phyloP scores from a whole-genome alignment of 805 yeast genomes.

The Diddensiella transvaalensis region DNA sequence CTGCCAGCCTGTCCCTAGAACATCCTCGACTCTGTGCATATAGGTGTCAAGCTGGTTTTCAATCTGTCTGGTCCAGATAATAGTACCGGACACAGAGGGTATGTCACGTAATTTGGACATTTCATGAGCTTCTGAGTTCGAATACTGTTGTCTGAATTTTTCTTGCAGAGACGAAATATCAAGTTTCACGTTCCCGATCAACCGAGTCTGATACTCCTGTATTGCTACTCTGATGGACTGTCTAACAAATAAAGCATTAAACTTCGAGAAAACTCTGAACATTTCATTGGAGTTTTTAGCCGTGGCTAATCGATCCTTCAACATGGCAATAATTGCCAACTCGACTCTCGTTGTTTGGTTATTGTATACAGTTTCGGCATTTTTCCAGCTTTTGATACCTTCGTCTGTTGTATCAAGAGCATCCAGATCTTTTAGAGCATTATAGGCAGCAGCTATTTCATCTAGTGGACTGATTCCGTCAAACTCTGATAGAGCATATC shows the following conservation, averaged over 20 bases:
- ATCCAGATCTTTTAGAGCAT: conserved; percentile 37
- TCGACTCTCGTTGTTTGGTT: conserved; percentile 46
- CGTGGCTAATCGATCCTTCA: conserved; percentile 39
- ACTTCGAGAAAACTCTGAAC: conserved; percentile 49
- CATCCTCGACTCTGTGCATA: conserved; percentile 43
- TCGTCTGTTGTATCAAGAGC: conserved; percentile 36
- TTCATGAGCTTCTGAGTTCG: conserved; percentile 31
- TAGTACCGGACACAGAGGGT: conserved; percentile 44
- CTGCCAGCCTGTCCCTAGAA: conserved; percentile 61
- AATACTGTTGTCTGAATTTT: conserved; percentile 36
- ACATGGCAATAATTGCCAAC: conserved; percentile 38
- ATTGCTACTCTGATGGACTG: conserved; percentile 56
- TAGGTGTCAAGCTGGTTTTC: conserved; percentile 42
- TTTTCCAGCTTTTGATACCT: conserved; percentile 38
- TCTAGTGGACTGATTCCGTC: conserved; percentile 27
- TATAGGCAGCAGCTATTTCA: conserved; percentile 43
- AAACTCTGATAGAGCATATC: conserved; percentile 21
- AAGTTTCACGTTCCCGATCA: conserved; percentile 46
- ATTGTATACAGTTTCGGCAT: conserved; percentile 41
- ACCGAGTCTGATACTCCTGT: conserved; percentile 53
- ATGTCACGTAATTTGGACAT: conserved; percentile 43
- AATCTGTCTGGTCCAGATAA: conserved; percentile 54
- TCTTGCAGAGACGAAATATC: conserved; percentile 45
- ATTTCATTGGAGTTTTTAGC: conserved; percentile 46
- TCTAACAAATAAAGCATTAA: conserved; percentile 46